Evolutionary conservation across 306 rosid species (phyloP).

Genomic region (Lathyrus oleraceus): DNA sequence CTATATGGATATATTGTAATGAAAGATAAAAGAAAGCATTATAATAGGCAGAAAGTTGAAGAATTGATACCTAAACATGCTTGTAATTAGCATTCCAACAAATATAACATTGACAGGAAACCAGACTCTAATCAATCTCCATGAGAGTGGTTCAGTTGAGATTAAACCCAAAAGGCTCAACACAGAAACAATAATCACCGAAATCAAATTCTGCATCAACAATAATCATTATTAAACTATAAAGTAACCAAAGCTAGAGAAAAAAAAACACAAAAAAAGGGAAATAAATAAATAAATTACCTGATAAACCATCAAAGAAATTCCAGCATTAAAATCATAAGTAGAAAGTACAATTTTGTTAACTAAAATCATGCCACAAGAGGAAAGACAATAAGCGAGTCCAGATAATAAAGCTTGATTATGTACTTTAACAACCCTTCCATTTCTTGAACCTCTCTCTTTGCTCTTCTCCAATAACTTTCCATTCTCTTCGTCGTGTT

Average conservation of each 20-base stretch:
- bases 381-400: slow-evolving; percentile 83
- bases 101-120: slow-evolving; percentile 88
- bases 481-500: slow-evolving; percentile 69
- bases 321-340: slow-evolving; percentile 88
- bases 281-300: slow-evolving; percentile 37
- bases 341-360: slow-evolving; percentile 93
- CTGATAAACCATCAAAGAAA: slow-evolving; percentile 93
- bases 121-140: slow-evolving; percentile 95
- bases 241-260: neutral
- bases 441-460: slow-evolving; percentile 48
- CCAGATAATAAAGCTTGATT: slow-evolving; percentile 92
- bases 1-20: neutral
- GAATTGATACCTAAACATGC: slow-evolving; percentile 88
- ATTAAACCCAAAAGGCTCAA: slow-evolving; percentile 74
- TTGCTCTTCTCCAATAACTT: slow-evolving; percentile 58
- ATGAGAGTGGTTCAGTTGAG: slow-evolving; percentile 86
- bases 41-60: slow-evolving; percentile 28
- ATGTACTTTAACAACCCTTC: slow-evolving; percentile 49
- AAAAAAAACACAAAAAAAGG: neutral
- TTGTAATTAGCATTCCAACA: slow-evolving; percentile 95
- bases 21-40: slow-evolving; percentile 3
- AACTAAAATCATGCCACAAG: slow-evolving; percentile 90
- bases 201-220: slow-evolving; percentile 82
- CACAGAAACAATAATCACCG: slow-evolving; percentile 70
- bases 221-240: slow-evolving; percentile 20